Base-by-base conservation (phyloP, 495 filamentous ascomycete species). In the Penicillium cataractarum region DNA sequence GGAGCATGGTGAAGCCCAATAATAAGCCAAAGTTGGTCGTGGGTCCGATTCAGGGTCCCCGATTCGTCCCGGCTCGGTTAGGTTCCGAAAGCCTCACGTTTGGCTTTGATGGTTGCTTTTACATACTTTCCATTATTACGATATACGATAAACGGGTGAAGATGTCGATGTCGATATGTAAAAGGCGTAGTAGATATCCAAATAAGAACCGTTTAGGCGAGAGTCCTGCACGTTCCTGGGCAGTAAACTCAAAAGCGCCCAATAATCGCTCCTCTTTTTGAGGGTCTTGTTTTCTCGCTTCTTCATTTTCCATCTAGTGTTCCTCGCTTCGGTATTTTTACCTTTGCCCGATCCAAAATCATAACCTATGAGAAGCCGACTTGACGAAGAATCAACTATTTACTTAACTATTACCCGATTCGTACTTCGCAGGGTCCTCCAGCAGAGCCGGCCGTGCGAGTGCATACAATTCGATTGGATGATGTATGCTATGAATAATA, bases 11-110 rank as follows among this genome's bases (percentile, higher is more conserved):
- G 26, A 50, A 6, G 46, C 46, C 63, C 58, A 65, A 58, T 55
- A 55, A 62, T 19, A 54, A 32, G 35, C 24, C 52, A 13, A 32
- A 31, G 22, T 56, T 33, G 10, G 9, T 53, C 48, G 54, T 63
- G 63, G 64, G 52, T 55, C 63, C 17, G 48, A 61, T 57, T 60
- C 55, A 55, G 57, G 60, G 60, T 54, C 57, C 26, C 61, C 63
- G 53, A 69, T 60, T 69, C 40, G 63, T 58, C 44, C 58, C 50
- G 57, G 55, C 55, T 69, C 67, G 67, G 64, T 58, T 64, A 51
- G 35, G 55, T 69, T 66, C 64, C 67, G 67, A 64, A 56, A 22
- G 9, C 49, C 31, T 63, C 60, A 13, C 26, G 29, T n/a, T 50
- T 35, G 33, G 35, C 21, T 42, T 54, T 55, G 24, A 31, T 33